Percentiles rank a stretch among this genome's conserved stretches.
These are phyloP conservation scores for Actinidia chinensis DNA, from an alignment of 179 eudicot species.

Conservation along the genomic window DNA sequence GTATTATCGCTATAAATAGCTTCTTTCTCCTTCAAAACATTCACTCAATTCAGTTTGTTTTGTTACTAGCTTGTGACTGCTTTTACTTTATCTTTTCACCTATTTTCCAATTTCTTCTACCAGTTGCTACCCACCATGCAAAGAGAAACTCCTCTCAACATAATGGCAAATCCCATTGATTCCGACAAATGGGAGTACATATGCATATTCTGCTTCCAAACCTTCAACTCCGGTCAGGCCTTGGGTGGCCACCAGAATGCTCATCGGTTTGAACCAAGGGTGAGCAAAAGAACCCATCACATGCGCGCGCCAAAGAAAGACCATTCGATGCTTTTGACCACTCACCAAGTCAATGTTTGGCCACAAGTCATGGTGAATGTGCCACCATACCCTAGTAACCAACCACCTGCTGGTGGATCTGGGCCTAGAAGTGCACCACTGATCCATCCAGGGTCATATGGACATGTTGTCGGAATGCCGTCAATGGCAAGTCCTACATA, in stretches of 20 bases:
- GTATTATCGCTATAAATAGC: too few species aligned
- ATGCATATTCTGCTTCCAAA: not conserved
- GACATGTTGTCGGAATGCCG: not conserved
- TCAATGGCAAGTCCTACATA: not conserved
- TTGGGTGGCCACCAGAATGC: slow-evolving; percentile 17
- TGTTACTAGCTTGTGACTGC: too few species aligned
- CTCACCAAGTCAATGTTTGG: not conserved
- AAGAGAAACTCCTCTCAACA: too few species aligned
- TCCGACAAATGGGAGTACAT: slow-evolving; percentile 7
- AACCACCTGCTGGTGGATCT: not conserved
- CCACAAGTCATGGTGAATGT: not conserved
- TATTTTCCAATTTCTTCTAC: too few species aligned
- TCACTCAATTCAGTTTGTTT: too few species aligned
- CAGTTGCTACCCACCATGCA: too few species aligned
- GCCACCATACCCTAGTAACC: not conserved
- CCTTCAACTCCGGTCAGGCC: not conserved
- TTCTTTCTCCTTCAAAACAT: too few species aligned
- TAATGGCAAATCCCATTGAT: too few species aligned
- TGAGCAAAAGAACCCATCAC: slow-evolving; percentile 5
- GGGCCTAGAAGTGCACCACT: not conserved
- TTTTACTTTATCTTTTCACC: too few species aligned
- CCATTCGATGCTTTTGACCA: not conserved
- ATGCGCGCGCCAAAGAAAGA: not conserved
- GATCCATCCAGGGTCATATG: not conserved
- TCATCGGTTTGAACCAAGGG: slow-evolving; percentile 10